Conservation (phyloP, 495 filamentous ascomycete species). For the Penicillium paxilli region DNA sequence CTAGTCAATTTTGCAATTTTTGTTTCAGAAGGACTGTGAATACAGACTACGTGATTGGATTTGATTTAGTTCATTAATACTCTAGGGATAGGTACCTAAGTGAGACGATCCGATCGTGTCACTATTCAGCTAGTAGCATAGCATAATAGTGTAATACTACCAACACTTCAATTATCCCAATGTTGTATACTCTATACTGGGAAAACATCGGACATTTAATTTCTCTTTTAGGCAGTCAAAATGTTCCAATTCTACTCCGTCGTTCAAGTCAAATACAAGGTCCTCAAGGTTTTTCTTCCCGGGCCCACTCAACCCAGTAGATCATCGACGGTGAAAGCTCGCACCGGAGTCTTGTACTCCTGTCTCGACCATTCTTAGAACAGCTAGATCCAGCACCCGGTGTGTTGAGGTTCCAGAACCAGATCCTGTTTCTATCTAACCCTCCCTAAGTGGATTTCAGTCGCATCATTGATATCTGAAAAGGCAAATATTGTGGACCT, state of each 20-base stretch:
- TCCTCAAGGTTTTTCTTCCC: constrained; percentile 14
- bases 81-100: background rate
- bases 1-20: constrained; percentile 6
- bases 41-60: background rate
- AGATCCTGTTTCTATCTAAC: constrained; percentile 5
- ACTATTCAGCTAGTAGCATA: too few relatives aligned
- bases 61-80: background rate
- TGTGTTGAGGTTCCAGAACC: constrained; percentile 19
- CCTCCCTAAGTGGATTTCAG: too few relatives aligned
- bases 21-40: background rate
- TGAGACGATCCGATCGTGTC: too few relatives aligned
- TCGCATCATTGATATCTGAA: constrained; percentile 16
- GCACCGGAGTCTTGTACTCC: constrained; percentile 8
- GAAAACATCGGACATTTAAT: too few relatives aligned
- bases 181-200: too few relatives aligned
- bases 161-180: too few relatives aligned
- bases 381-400: constrained; percentile 18
- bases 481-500: constrained; percentile 2
- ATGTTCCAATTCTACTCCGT: background rate
- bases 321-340: constrained; percentile 21
- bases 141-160: too few relatives aligned
- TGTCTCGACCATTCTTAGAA: constrained; percentile 8
- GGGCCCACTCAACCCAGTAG: constrained; percentile 18
- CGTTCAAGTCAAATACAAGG: too few relatives aligned
- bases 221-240: background rate